Evolutionary conservation across 176 grass and related monocot species (phyloP), one percentile per base, ranked within the genome.

Genomic region (Chrysopogon serrulatus): DNA sequence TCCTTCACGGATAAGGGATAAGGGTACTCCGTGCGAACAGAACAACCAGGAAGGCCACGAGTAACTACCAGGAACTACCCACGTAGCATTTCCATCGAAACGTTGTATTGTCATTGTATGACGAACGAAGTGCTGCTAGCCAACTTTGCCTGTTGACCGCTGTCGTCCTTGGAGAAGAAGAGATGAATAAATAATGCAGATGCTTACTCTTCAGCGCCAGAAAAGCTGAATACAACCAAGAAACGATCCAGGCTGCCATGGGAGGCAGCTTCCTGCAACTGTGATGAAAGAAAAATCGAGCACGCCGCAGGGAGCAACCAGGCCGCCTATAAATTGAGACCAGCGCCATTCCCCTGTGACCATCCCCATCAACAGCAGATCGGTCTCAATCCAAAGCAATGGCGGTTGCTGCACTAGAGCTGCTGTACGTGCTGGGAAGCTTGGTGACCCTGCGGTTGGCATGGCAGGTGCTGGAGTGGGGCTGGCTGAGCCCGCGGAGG

Each of bases 401-500:
- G 81, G 69, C 54, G 39, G 5, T 61, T 14, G 36, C 18, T 10
- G 26, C 37, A 10, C 6, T 24, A 28, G 60, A 43, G 60, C 13
- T 80, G 78, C 31, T 80, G 19, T 67, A 24, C 44, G 44, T 68
- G 32, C 78, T 51, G 23, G 78, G 30, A n/a, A 1, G 4, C 42
- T 32, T 80, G 44, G 6, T 27, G 23, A 21, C 21, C 14, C 44
- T 80, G 30, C 4, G 78, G 78, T 8, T 47, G 2, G 43, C 43
- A 14, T 80, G 78, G 63, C 43, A 64, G 13, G 78, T 5, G 31
- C 63, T 80, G 63, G 63, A 80, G 63, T 51, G 63, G 30, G 63
- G 30, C 14, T 68, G 62, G 62, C 44, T 80, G 30, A 24, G 45
- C 63, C 78, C 78, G 4, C 78, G 44, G 78, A 53, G 78, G 64